Percentiles rank a stretch among this genome's conserved stretches.
These are phyloP conservation scores for Erodium chrysanthum DNA, from an alignment of 441 rosid genomes.

Conservation along the genomic window DNA sequence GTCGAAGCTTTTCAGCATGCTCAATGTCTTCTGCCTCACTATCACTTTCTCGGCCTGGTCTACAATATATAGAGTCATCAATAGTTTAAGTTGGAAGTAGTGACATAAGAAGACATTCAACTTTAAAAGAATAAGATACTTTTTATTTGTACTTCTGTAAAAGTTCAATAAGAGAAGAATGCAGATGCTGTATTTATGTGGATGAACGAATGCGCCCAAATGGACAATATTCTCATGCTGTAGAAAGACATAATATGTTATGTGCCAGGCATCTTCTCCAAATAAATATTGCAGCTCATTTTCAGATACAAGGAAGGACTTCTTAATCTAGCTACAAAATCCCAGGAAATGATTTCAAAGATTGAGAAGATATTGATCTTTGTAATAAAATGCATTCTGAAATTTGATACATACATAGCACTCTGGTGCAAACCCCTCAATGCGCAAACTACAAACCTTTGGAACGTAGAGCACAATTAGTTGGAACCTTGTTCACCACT, in stretches of 20 bases:
- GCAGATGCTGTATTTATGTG: background rate
- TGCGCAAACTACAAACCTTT: too few relatives aligned
- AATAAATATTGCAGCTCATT: background rate
- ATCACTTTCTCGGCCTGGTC: constrained; percentile 90
- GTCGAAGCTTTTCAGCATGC: constrained; percentile 99
- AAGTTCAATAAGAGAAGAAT: background rate
- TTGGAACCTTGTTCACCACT: too few relatives aligned
- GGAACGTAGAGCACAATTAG: too few relatives aligned
- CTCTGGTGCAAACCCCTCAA: too few relatives aligned
- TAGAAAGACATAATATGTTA: background rate
- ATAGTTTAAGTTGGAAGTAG: background rate
- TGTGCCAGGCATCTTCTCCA: too few relatives aligned
- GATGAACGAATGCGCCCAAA: background rate
- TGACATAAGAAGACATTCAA: background rate
- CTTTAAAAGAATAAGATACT: background rate
- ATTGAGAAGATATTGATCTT: too few relatives aligned
- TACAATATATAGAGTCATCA: constrained; percentile 14
- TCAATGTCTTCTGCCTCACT: constrained; percentile 98
- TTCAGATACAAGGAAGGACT: background rate
- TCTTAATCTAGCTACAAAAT: background rate
- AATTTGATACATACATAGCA: too few relatives aligned
- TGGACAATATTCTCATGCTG: background rate
- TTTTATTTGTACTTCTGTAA: background rate
- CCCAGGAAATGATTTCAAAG: too few relatives aligned
- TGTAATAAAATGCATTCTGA: too few relatives aligned